phyloP scores from a whole-genome alignment of 805 yeast genomes.

The Cyberlindnera suaveolens region DNA sequence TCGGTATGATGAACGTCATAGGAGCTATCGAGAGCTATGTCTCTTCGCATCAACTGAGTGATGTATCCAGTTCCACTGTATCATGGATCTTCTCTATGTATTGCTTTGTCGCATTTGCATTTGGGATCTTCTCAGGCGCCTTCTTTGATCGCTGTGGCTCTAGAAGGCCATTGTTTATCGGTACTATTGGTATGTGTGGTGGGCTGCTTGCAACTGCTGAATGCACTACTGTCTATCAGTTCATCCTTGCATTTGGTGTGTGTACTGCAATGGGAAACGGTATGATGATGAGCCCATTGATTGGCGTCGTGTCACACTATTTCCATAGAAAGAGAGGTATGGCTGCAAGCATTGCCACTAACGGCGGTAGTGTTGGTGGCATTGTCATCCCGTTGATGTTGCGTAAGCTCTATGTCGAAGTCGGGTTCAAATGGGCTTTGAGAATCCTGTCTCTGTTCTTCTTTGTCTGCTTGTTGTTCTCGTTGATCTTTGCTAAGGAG shows the following conservation, averaged over 20 bases:
- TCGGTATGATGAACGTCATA: conserved; percentile 55
- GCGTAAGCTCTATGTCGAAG: conserved; percentile 39
- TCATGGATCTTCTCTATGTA: conserved; percentile 68
- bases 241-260: conserved; percentile 52
- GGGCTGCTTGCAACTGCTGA: conserved; percentile 57
- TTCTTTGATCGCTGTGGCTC: conserved; percentile 61
- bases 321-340: conserved; percentile 53
- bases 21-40: conserved; percentile 67
- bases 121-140: conserved; percentile 51
- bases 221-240: conserved; percentile 50
- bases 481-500: conserved; percentile 35
- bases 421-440: conserved; percentile 58
- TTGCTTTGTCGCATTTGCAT: conserved; percentile 44
- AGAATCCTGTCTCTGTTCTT: conserved; percentile 46
- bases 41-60: conserved; percentile 43
- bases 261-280: conserved; percentile 56
- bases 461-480: conserved; percentile 30
- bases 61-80: conserved; percentile 41
- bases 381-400: conserved; percentile 49
- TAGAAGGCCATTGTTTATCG: conserved; percentile 34
- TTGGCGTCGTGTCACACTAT: conserved; percentile 64
- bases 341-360: conserved; percentile 44
- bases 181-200: conserved; percentile 39
- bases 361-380: conserved; percentile 56
- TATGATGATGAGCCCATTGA: conserved; percentile 51